Evolutionary conservation across 1,284 basidiomycete species (phyloP).

Genomic region (Moniliella sp.): DNA sequence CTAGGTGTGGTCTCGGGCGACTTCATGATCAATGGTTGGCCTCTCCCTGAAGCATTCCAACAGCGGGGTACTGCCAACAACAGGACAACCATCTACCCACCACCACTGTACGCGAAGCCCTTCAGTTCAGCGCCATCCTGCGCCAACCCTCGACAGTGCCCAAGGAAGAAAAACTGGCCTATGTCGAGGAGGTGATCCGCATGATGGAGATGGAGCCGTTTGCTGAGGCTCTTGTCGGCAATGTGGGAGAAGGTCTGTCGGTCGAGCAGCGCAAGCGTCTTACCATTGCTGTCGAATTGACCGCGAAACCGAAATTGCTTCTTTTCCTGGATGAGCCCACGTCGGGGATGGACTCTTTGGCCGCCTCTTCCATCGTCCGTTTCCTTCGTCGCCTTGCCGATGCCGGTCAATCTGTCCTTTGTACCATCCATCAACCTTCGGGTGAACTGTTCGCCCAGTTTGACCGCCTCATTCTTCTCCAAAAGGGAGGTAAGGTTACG

Average conservation of each 20-base stretch:
- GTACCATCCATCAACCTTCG: conserved; percentile 35
- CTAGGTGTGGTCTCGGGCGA: conserved; percentile 12
- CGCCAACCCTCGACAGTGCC: conserved; percentile 15
- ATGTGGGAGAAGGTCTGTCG: conserved; percentile 12
- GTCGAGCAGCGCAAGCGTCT: conserved; percentile 23
- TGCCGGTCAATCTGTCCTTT: conserved; percentile 29
- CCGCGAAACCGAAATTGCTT: conserved; percentile 18
- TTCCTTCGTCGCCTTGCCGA: conserved; percentile 31
- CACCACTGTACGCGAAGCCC: conserved; percentile 15
- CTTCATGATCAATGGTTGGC: conserved; percentile 10
- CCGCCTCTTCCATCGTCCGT: conserved; percentile 19
- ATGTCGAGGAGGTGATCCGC: conserved; percentile 16
- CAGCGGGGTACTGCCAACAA: conserved; percentile 18
- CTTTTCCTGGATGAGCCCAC: conserved; percentile 30
- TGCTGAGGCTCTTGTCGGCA: conserved; percentile 19
- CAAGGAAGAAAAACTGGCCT: conserved; percentile 12
- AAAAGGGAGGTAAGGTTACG: too few species aligned
- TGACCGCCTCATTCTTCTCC: conserved; percentile 16
- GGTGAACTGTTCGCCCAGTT: conserved; percentile 20
- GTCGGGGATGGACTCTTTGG: conserved; percentile 14
- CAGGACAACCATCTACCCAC: conserved; percentile 16
- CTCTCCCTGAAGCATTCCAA: conserved; percentile 15
- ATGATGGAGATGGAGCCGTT: conserved; percentile 18
- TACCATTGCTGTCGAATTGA: conserved; percentile 23
- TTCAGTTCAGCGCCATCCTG: conserved; percentile 19